Evolutionary conservation across 306 rosid species (phyloP).

Genomic region (Hippophae tibetana): DNA sequence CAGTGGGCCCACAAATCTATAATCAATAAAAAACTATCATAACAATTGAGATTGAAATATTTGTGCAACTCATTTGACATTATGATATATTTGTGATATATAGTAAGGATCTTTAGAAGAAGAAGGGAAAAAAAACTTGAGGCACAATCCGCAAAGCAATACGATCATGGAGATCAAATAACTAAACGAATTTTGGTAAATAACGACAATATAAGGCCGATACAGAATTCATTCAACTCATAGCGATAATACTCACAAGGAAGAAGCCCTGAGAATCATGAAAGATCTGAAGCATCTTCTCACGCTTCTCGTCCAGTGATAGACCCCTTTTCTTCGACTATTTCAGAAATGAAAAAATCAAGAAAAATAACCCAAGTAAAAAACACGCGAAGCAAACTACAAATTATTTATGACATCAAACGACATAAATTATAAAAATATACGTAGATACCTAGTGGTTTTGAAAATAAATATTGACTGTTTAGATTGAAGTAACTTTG

Average conservation of each 20-base stretch:
- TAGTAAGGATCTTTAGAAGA: not conserved
- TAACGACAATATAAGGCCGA: not conserved
- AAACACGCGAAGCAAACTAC: not conserved
- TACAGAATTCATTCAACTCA: not conserved
- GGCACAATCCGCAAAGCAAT: not conserved
- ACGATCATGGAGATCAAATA: not conserved
- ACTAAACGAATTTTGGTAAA: not conserved
- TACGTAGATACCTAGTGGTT: too few species aligned
- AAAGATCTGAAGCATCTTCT: slow-evolving; percentile 91
- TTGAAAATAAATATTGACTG: too few species aligned
- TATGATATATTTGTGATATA: too few species aligned
- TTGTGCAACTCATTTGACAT: too few species aligned
- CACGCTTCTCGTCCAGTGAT: slow-evolving; percentile 95
- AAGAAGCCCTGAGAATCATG: slow-evolving; percentile 81
- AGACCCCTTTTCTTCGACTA: slow-evolving; percentile 97
- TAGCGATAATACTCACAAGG: slow-evolving; percentile 40
- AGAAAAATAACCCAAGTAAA: not conserved
- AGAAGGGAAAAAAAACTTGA: not conserved
- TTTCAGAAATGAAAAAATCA: slow-evolving; percentile 5
- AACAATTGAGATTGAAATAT: too few species aligned
- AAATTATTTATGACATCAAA: not conserved
- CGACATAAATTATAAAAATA: too few species aligned
- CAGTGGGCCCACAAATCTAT: too few species aligned
- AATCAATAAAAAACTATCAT: too few species aligned
- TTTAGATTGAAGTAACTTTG: too few species aligned